Conservation (phyloP, 2,329 filamentous ascomycete species). For the Coniochaeta sp. region DNA sequence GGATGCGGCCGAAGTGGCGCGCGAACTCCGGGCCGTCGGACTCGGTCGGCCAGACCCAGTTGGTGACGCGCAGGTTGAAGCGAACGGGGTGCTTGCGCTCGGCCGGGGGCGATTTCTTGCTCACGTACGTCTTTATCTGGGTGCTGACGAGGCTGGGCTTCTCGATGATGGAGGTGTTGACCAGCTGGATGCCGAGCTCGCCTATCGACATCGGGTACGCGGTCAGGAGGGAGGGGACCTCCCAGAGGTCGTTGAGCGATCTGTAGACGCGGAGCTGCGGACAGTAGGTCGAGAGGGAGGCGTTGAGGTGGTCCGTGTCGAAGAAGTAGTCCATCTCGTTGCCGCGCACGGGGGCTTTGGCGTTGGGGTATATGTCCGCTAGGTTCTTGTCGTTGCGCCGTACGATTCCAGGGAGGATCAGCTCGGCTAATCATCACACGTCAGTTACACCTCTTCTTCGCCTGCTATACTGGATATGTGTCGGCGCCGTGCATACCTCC, state of each 20-base stretch:
- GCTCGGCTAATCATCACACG: slow-evolving; percentile 17
- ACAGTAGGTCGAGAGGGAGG: slow-evolving; percentile 20
- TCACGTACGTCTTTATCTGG: slow-evolving; percentile 19
- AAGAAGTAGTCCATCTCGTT: slow-evolving; percentile 25
- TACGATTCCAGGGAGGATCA: slow-evolving; percentile 29
- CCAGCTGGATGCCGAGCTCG: slow-evolving; percentile 10
- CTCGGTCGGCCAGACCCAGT: slow-evolving; percentile 23
- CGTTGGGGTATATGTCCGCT: slow-evolving; percentile 13
- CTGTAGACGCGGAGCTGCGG: slow-evolving; percentile 27
- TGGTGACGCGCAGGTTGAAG: slow-evolving; percentile 20
- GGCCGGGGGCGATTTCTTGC: slow-evolving; percentile 16
- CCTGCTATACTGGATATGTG: not conserved
- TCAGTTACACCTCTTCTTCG: not conserved
- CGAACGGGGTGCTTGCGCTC: slow-evolving; percentile 22
- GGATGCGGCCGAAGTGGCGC: slow-evolving; percentile 28
- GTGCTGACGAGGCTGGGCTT: slow-evolving; percentile 9
- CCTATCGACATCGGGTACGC: slow-evolving; percentile 15
- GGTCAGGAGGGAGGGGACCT: slow-evolving; percentile 20
- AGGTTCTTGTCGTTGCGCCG: slow-evolving; percentile 23
- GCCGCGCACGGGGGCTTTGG: slow-evolving; percentile 18
- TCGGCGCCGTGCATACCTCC: slow-evolving; percentile 27
- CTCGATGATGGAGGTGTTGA: slow-evolving; percentile 18
- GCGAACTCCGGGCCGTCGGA: slow-evolving; percentile 21
- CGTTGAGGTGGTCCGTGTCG: slow-evolving; percentile 22
- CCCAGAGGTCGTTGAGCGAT: slow-evolving; percentile 25